phyloP scores from a whole-genome alignment of 1,139 yeast species.

The Saccharomyces hybrid region DNA sequence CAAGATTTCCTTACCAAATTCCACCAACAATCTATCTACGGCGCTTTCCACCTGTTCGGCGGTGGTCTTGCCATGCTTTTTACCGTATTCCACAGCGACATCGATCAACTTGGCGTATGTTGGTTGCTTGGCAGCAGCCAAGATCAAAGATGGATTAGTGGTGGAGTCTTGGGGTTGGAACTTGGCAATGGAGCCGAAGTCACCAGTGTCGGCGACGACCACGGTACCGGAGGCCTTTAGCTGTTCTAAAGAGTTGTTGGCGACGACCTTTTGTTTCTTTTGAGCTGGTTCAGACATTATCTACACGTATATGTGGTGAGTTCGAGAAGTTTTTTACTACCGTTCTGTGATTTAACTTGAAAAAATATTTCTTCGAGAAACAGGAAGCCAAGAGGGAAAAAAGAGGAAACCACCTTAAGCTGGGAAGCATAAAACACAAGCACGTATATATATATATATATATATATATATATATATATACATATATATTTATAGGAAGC shows the following conservation, averaged over 20 bases:
- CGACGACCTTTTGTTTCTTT: constrained; percentile 37
- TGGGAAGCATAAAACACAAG: too few species aligned
- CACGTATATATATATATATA: not conserved
- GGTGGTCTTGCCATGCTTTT: constrained; percentile 46
- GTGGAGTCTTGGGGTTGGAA: constrained; percentile 99
- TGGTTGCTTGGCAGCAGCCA: constrained; percentile 90
- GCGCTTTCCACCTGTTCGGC: constrained; percentile 69
- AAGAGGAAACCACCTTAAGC: too few species aligned
- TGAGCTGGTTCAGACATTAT: constrained; percentile 29
- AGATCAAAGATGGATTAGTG: constrained; percentile 94
- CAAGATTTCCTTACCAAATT: constrained; percentile 65
- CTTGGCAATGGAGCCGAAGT: constrained; percentile 93
- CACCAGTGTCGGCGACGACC: constrained; percentile 98
- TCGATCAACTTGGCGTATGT: constrained; percentile 88
- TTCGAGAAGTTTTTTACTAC: too few species aligned
- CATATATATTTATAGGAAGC: not conserved
- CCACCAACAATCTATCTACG: constrained; percentile 86
- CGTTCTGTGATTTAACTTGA: too few species aligned
- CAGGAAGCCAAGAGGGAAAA: too few species aligned
- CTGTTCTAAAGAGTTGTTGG: constrained; percentile 48
- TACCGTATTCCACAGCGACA: constrained; percentile 82
- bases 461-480: not conserved
- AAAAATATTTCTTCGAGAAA: too few species aligned
- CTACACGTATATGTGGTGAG: constrained; percentile 4
- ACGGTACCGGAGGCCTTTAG: constrained; percentile 92